Evolutionary conservation across 2,329 filamentous ascomycete genomes (phyloP).

Genomic region (Zarea fungicola): DNA sequence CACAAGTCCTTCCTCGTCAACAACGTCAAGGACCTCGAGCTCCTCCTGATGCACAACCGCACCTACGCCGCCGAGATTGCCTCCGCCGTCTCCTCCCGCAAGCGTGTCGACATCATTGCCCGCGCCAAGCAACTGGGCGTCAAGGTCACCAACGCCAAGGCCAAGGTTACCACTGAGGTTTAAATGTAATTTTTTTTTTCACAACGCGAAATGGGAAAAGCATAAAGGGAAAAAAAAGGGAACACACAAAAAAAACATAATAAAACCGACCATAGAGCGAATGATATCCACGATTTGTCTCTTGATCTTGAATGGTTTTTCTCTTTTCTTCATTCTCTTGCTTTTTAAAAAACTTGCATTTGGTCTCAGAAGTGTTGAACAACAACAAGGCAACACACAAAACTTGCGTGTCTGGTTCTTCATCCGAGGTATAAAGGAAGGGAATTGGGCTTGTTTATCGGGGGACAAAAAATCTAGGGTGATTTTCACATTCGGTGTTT

Average conservation of each 20-base stretch:
- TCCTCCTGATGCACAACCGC: constrained; percentile 99
- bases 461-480: neutral
- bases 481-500: constrained; percentile 3
- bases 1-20: constrained; percentile 99
- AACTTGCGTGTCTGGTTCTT: constrained; percentile 4
- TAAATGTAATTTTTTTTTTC: constrained; percentile 38
- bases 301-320: neutral
- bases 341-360: neutral
- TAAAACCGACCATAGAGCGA: constrained; percentile 9
- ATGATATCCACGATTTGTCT: constrained; percentile 5
- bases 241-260: constrained; percentile 7
- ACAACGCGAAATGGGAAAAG: no score
- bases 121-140: constrained; percentile 97
- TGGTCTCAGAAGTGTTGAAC: neutral
- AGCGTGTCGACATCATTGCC: constrained; percentile 96
- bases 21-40: constrained; percentile 93
- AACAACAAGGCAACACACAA: neutral
- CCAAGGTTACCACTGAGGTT: constrained; percentile 94
- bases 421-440: constrained; percentile 1
- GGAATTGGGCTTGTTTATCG: constrained; percentile 1
- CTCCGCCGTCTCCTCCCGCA: constrained; percentile 95
- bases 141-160: constrained; percentile 99
- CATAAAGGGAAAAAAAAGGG: neutral
- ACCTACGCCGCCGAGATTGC: constrained; percentile 98
- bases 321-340: neutral